A percentile compares a stretch with the other conserved stretches of the same genome.
These are phyloP conservation scores for Coniophora puteana DNA, from an alignment of 1,284 basidiomycete species.

Conservation along the genomic window DNA sequence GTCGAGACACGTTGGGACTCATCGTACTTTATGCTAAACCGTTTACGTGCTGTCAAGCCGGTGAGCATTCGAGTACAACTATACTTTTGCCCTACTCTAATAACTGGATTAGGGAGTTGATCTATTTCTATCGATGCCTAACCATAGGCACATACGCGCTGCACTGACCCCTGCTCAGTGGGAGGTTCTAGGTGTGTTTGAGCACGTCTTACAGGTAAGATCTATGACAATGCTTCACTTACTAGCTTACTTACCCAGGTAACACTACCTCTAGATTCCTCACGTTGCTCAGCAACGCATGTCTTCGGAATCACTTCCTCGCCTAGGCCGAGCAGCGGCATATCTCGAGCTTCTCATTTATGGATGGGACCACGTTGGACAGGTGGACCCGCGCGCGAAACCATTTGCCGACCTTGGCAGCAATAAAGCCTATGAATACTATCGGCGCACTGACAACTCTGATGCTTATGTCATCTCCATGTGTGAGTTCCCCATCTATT, in stretches of 20 bases:
- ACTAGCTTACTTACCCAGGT: neutral
- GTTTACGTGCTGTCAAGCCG: neutral
- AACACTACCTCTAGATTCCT: conserved; percentile 1
- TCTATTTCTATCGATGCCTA: neutral
- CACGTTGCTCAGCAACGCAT: conserved; percentile 5
- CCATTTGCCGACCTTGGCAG: neutral
- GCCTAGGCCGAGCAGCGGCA: neutral
- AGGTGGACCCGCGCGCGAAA: neutral
- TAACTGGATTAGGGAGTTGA: conserved; percentile 1
- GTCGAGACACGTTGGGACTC: conserved; percentile 7
- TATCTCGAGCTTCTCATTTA: neutral
- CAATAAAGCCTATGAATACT: neutral
- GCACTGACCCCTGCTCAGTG: neutral
- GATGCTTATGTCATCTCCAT: neutral
- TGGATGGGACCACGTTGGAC: neutral
- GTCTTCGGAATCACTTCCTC: neutral
- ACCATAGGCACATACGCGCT: neutral
- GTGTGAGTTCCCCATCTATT: neutral
- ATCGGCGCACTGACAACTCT: neutral
- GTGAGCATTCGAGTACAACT: neutral
- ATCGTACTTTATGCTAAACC: conserved; percentile 9
- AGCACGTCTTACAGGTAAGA: conserved; percentile 4
- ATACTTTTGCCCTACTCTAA: neutral
- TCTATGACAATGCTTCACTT: neutral
- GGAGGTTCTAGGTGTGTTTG: conserved; percentile 3